Evolutionary conservation across 1,284 basidiomycete species (phyloP), one percentile per base, ranked within the genome.

Genomic region (Pseudozyma pruni): DNA sequence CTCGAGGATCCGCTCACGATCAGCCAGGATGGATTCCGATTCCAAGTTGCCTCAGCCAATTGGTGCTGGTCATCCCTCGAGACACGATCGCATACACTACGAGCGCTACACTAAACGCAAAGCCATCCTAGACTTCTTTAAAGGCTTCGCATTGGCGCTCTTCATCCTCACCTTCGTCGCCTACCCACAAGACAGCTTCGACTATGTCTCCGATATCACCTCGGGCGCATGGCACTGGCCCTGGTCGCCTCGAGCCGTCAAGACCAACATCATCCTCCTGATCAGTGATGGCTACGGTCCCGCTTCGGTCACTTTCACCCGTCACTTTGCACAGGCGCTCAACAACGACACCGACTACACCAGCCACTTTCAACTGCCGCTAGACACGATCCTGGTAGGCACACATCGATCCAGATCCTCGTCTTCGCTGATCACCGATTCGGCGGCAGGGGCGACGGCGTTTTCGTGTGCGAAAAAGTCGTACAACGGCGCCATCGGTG

Each of bases 401-500:
- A 69, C 68, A 1, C 82, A 69, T 27, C 60, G 81, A 56, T 83
- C 82, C 2, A 42, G 82, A 32, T 80, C 78, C 9, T 74, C 79
- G 10, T 76, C 78, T 27, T 80, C 76, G 17, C 74, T 84, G 29
- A 74, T 83, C 35, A 84, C 83, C 13, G 83, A 83, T 60, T 81
- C 79, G 6, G 83, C 83, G 9, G 83, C 83, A 0, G 83, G 82
- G 4, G 83, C 83, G 1, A 84, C 83, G 7, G 83, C 83, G 2
- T 83, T 84, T 45, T 58, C 80, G 17, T 83, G 81, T 47, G 82
- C 58, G 3, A 38, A 75, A 31, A 83, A 83, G 55, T 82, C 80
- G 33, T 83, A 80, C 64, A 84, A 84, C 59, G 83, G 83, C 19
- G 83, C 76, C 0, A 83, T 84, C 54, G 81, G 73, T 3, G 78